A percentile compares a stretch with the other conserved stretches of the same genome.
These are phyloP conservation scores for Penicillium flavigenum DNA, from an alignment of 495 filamentous ascomycete genomes.

Conservation along the genomic window DNA sequence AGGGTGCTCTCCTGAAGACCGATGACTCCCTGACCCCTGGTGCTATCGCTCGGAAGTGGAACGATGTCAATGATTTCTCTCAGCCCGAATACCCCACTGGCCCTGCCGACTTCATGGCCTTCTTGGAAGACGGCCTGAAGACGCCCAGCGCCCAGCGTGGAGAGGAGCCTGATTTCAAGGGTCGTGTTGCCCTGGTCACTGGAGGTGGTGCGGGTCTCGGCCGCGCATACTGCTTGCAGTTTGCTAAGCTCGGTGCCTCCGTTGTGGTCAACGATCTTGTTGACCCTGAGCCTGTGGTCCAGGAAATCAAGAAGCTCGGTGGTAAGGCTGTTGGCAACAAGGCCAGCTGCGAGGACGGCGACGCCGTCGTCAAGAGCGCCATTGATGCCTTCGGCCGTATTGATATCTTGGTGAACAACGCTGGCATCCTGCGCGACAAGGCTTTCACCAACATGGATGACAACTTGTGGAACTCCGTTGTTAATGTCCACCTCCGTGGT, in stretches of 20 bases:
- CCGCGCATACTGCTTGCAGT: slow-evolving; percentile 86
- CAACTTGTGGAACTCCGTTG: slow-evolving; percentile 85
- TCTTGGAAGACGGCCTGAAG: slow-evolving; percentile 84
- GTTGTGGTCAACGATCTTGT: slow-evolving; percentile 94
- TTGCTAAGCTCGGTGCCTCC: slow-evolving; percentile 84
- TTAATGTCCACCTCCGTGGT: slow-evolving; percentile 89
- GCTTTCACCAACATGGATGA: slow-evolving; percentile 98
- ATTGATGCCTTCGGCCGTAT: slow-evolving; percentile 94
- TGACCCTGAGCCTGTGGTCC: slow-evolving; percentile 88
- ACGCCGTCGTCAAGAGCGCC: slow-evolving; percentile 84
- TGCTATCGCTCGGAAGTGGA: slow-evolving; percentile 86
- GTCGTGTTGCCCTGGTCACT: slow-evolving; percentile 88
- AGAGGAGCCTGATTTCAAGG: slow-evolving; percentile 82
- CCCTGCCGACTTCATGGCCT: slow-evolving; percentile 82
- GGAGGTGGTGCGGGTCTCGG: slow-evolving; percentile 87
- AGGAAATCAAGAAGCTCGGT: slow-evolving; percentile 86
- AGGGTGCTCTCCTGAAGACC: slow-evolving; percentile 85
- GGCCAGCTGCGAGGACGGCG: slow-evolving; percentile 91
- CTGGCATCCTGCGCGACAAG: slow-evolving; percentile 96
- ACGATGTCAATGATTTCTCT: slow-evolving; percentile 83
- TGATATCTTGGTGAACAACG: slow-evolving; percentile 95
- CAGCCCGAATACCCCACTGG: slow-evolving; percentile 80
- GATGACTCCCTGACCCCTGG: slow-evolving; percentile 85
- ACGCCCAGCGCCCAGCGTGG: slow-evolving; percentile 69
- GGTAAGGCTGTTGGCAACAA: slow-evolving; percentile 93